Base-by-base conservation (phyloP, 192 early-diverging fungal species). In the Entophlyctis helioformis region DNA sequence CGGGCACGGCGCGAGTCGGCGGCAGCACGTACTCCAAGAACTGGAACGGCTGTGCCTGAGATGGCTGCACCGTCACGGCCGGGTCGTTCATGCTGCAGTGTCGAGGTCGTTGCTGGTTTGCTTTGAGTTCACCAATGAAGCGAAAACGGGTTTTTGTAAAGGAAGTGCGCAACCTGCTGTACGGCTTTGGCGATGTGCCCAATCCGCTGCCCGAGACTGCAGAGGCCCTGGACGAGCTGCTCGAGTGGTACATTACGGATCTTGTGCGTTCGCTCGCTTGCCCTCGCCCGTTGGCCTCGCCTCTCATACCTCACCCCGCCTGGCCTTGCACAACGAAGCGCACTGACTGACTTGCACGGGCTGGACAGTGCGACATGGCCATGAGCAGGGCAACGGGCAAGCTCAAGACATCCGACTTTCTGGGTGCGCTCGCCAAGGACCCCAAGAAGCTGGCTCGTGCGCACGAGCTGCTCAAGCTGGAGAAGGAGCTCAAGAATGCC, bases 401-500 rank as follows among this genome's bases (percentile, higher is more conserved):
- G 49, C 64, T 85, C 7, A 80, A 71, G 36, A 74, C 83, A 6
- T 69, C 73, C 22, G 86, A 91, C 48, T 78, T 88, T 43, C 73
- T 85, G 22, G 81, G 78, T 53, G 76, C 80, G 3, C 60, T 91
- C 7, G 63, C 82, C 12, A 74, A 80, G 29, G 86, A 91, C 57
- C 59, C 82, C 10, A 88, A 88, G 60, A 88, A 88, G 52, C 65
- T 85, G 24, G 83, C 82, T 2, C 76, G 88, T 51, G 85, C 84
- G 1, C 82, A 89, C 39, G 86, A 91, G 40, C 59, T 91, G 31
- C 57, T 91, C 23, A 78, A 76, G 35, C 67, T 86, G 72, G 76
- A 74, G 42, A 78, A 85, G 55, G 85, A 87, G 37, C 72, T 91
- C n/a, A n/a, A n/a, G n/a, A n/a, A n/a, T n/a, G n/a, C n/a, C n/a